Conservation (phyloP, 75 land plant species). For the Azolla pinnata region DNA sequence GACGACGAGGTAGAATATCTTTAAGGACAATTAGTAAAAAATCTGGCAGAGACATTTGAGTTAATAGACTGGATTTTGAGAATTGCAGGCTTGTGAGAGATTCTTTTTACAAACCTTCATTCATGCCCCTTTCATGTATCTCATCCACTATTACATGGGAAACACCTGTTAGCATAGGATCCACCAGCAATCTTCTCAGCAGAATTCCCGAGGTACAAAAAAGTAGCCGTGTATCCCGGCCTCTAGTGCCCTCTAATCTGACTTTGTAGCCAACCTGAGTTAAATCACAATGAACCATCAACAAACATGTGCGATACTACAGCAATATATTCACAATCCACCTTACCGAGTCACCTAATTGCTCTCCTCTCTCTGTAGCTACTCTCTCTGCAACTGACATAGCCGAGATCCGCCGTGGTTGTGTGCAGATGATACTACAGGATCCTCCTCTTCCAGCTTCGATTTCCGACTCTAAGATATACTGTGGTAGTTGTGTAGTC, state of each 20-base stretch:
- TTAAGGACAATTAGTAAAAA: conserved; percentile 80
- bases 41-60: conserved; percentile 27
- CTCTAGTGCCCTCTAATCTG: conserved; percentile 86
- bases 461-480: conserved; percentile 79
- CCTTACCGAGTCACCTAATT: conserved; percentile 80
- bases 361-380: conserved; percentile 88
- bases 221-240: conserved; percentile 79
- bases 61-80: background rate
- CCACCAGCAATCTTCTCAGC: conserved; percentile 71
- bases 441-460: conserved; percentile 91
- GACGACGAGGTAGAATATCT: conserved; percentile 83
- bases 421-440: conserved; percentile 93
- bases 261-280: conserved; percentile 87
- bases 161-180: conserved; percentile 68
- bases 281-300: background rate
- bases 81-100: too few relatives aligned
- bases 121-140: conserved; percentile 99
- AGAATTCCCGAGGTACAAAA: conserved; percentile 96
- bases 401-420: conserved; percentile 96
- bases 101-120: conserved; percentile 53
- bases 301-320: background rate
- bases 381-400: conserved; percentile 94
- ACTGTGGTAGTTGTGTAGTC: conserved; percentile 97
- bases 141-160: conserved; percentile 98
- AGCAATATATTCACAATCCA: background rate